Conservation (phyloP, 805 yeast species). For the Yamadazyma ubonensis region DNA sequence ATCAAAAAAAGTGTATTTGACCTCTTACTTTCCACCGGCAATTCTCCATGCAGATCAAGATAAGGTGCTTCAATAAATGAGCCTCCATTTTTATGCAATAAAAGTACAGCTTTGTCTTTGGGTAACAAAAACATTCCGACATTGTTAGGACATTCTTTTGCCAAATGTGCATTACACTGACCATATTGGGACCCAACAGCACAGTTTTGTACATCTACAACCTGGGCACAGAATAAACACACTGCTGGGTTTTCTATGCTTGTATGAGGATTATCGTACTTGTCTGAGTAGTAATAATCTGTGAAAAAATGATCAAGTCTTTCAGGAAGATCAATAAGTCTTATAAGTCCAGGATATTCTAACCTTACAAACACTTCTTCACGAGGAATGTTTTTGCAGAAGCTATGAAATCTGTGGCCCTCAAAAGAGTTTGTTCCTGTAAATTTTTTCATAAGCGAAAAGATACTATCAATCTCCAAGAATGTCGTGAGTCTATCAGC, state of each 20-base stretch:
- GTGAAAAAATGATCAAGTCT: conserved; percentile 71
- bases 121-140: conserved; percentile 76
- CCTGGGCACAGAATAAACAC: conserved; percentile 77
- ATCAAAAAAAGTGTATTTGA: conserved; percentile 71
- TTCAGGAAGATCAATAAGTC: conserved; percentile 61
- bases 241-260: conserved; percentile 71
- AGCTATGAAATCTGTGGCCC: conserved; percentile 21
- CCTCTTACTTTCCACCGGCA: conserved; percentile 69
- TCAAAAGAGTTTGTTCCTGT: conserved; percentile 24
- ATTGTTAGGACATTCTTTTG: conserved; percentile 59
- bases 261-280: conserved; percentile 37
- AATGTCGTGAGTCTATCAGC: conserved; percentile 52
- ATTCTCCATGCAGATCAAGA: conserved; percentile 82
- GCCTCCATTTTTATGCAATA: conserved; percentile 74
- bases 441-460: conserved; percentile 18
- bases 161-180: conserved; percentile 73
- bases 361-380: conserved; percentile 21
- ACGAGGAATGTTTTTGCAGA: conserved; percentile 13
- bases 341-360: conserved; percentile 66
- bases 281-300: conserved; percentile 47
- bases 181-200: conserved; percentile 60
- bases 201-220: conserved; percentile 63
- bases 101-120: conserved; percentile 59
- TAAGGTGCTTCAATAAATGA: conserved; percentile 84
- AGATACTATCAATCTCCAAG: conserved; percentile 46